A percentile compares a stretch with the other conserved stretches of the same genome.
These are phyloP conservation scores for Chaetomium fimeti DNA, from an alignment of 495 filamentous ascomycete species.

Conservation along the genomic window DNA sequence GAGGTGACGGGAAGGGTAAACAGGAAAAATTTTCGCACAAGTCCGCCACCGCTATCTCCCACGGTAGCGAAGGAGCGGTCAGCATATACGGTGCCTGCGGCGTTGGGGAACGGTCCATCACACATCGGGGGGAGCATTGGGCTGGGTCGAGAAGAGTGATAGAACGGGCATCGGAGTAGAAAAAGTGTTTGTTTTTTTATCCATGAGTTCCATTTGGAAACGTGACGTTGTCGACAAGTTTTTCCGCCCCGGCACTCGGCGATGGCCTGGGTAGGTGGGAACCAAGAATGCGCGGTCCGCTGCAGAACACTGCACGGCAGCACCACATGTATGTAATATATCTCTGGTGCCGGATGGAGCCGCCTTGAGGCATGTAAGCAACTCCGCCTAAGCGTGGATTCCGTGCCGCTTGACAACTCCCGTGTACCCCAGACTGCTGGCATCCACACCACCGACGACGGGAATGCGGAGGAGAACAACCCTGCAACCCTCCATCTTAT, in stretches of 20 bases:
- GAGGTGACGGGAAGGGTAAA: not conserved
- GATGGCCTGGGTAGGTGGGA: no score
- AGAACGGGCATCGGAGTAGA: conserved; percentile 21
- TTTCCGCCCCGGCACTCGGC: not conserved
- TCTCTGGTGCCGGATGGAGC: not conserved
- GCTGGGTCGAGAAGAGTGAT: conserved; percentile 17
- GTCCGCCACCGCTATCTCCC: conserved; percentile 6
- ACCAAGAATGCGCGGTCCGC: not conserved
- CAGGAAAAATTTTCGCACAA: conserved; percentile 12
- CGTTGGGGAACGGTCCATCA: conserved; percentile 24
- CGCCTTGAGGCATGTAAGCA: not conserved
- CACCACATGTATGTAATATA: not conserved
- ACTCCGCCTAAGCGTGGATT: conserved; percentile 8
- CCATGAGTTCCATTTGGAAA: not conserved
- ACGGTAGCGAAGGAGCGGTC: conserved; percentile 13
- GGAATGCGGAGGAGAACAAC: conserved; percentile 3
- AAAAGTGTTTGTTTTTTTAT: conserved; percentile 9
- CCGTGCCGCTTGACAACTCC: conserved; percentile 18
- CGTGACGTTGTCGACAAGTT: not conserved
- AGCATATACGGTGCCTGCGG: conserved; percentile 26
- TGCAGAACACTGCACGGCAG: not conserved
- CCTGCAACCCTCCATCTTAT: conserved; percentile 7
- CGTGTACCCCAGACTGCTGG: conserved; percentile 15
- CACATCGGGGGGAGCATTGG: conserved; percentile 18
- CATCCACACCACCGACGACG: conserved; percentile 13